phyloP scores from a whole-genome alignment of 768 basidiomycete species.

The Xerocomus spinulosus region DNA sequence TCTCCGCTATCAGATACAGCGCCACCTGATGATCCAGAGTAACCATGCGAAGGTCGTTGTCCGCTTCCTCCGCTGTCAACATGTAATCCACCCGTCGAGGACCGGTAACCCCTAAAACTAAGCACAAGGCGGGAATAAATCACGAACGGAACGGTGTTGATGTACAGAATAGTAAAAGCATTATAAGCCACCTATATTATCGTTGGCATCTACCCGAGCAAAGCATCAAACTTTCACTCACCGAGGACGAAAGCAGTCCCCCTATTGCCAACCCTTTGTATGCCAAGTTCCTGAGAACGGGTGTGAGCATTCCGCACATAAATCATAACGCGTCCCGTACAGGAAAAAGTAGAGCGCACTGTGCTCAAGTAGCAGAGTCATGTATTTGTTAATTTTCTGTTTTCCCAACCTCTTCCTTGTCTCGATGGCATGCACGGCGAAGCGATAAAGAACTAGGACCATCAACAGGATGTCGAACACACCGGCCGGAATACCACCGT shows the following conservation, averaged over 20 bases:
- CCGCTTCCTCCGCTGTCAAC: not conserved
- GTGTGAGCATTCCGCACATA: not conserved
- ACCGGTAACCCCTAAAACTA: not conserved
- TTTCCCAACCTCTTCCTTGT: not conserved
- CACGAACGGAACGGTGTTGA: conserved; percentile 2
- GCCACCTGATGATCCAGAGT: not conserved
- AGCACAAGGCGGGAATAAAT: conserved; percentile 10
- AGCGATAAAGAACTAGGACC: not conserved
- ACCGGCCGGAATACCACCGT: too few relatives aligned
- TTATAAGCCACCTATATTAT: not conserved
- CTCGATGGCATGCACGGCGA: conserved; percentile 1
- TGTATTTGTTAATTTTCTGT: conserved; percentile 5
- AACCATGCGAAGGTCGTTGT: not conserved
- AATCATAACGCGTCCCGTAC: not conserved
- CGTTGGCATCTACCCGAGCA: not conserved
- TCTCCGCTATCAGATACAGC: not conserved
- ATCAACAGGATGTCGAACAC: conserved; percentile 8
- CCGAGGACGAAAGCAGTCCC: not conserved
- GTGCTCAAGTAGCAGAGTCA: conserved; percentile 6
- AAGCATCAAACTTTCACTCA: not conserved
- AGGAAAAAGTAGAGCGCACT: conserved; percentile 11
- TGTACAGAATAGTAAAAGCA: not conserved
- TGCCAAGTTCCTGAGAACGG: conserved; percentile 1
- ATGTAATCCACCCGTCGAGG: not conserved
- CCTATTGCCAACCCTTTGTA: not conserved